Conservation (phyloP, 352 stramenopile genomes). For the Elongisporangium senticosum region DNA sequence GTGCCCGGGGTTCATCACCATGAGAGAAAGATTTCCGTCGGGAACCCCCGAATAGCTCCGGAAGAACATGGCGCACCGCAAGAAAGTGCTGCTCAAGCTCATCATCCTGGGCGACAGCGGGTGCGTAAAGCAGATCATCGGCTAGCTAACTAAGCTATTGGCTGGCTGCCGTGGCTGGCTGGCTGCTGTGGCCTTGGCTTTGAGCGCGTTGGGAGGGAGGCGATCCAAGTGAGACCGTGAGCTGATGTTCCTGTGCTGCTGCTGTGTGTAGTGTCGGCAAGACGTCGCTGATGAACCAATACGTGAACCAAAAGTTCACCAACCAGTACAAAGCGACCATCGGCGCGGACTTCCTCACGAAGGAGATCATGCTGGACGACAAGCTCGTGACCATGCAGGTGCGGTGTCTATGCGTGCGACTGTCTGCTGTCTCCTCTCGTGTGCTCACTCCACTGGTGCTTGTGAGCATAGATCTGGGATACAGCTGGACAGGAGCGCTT, state of each 20-base stretch:
- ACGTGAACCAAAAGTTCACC: conserved; percentile 98
- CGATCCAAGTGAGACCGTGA: background rate
- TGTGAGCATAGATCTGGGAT: conserved; percentile 95
- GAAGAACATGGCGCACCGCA: conserved; percentile 75
- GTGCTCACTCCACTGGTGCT: background rate
- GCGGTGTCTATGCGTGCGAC: background rate
- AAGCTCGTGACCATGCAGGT: conserved; percentile 95
- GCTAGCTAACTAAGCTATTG: background rate
- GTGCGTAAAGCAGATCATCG: conserved; percentile 34
- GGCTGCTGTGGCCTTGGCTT: background rate
- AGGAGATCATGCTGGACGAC: conserved; percentile 95
- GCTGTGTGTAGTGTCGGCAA: conserved; percentile 91
- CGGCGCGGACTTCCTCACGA: conserved; percentile 98
- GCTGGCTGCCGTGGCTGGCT: background rate
- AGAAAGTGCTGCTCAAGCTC: conserved; percentile 97
- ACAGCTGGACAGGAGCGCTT: conserved; percentile 98
- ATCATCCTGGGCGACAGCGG: conserved; percentile 98
- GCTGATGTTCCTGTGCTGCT: background rate
- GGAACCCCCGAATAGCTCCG: background rate
- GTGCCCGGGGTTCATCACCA: background rate
- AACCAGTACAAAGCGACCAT: conserved; percentile 99
- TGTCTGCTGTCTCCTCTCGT: background rate
- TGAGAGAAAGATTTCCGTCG: background rate
- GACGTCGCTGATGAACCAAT: conserved; percentile 99
- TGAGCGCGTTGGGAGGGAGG: background rate